Base-by-base conservation (phyloP, 768 basidiomycete species). In the Terana coerulea region DNA sequence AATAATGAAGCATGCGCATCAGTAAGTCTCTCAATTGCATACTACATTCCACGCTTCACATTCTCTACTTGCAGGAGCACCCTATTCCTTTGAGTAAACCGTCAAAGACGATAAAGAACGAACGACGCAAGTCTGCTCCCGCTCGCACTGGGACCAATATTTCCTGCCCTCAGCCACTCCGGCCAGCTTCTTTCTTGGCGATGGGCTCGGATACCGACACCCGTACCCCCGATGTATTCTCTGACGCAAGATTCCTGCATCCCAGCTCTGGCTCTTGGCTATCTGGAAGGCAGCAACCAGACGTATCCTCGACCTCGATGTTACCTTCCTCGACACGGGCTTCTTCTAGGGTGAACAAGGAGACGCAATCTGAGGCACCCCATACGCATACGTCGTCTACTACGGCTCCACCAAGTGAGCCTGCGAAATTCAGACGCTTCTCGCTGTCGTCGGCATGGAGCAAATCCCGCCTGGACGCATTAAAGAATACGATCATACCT, bases 1-100 rank as follows among this genome's bases (percentile, higher is more conserved):
- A 65, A 61, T 4, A 52, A 51, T 15, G 48, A 61, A 26, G 64
- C 63, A 28, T 65, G 61, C 42, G 35, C 55, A 17, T 63, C 64
- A 21, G 64, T 65, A 21, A 53, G 64, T 39, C 3, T 3, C 3
- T 10, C 51, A 9, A 15, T 9, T 17, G 1, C 10, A 12, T 5
- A 19, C 17, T 41, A n/a, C 19, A 19, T 29, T 1, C 8, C 3
- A 2, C 17, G 22, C n/a, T 30, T 14, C 6, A 11, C n/a, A 17
- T 24, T 41, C 3, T 41, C 30, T 24, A 12, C n/a, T 47, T 14
- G 3, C 42, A 65, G 64, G 56, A 63, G 33, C 62, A 63, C 49
- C 62, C 64, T 3, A 65, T 63, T 10, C 55, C 61, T 3, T 24
- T 45, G 0, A 54, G 57, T 6, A 44, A 29, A 24, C 14, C 17